Conservation (phyloP, 1,139 yeast species). For the Taiozyma sp. region DNA sequence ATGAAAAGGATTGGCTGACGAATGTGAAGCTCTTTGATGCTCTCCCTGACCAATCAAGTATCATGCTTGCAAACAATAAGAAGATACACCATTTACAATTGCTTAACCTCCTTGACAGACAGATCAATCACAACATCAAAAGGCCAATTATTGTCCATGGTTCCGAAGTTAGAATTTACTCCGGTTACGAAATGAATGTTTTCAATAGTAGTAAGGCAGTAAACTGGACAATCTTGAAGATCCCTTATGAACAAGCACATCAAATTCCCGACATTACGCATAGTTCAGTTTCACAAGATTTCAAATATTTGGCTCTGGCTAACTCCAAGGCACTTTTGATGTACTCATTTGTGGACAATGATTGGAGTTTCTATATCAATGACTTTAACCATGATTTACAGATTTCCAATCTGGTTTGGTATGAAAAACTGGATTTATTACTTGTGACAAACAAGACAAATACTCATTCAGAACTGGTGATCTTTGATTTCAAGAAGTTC, state of each 20-base stretch:
- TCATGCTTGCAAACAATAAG: slow-evolving; percentile 8
- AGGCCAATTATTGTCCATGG: slow-evolving; percentile 15
- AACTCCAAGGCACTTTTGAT: slow-evolving; percentile 30
- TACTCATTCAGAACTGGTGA: slow-evolving; percentile 18
- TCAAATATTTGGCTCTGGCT: slow-evolving; percentile 30
- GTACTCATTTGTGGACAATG: slow-evolving; percentile 24
- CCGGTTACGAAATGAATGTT: slow-evolving; percentile 18
- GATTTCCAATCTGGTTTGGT: slow-evolving; percentile 19
- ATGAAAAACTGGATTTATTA: slow-evolving; percentile 13
- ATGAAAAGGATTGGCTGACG: slow-evolving; percentile 15
- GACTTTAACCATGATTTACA: slow-evolving; percentile 21
- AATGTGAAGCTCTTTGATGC: slow-evolving; percentile 4
- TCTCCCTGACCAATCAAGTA: slow-evolving; percentile 2
- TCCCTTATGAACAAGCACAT: slow-evolving; percentile 19
- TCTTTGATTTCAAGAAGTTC: slow-evolving; percentile 21
- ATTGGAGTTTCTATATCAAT: slow-evolving; percentile 31
- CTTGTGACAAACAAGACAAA: slow-evolving; percentile 16
- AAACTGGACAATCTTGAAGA: slow-evolving; percentile 18
- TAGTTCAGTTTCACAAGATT: slow-evolving; percentile 31
- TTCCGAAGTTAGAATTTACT: slow-evolving; percentile 18
- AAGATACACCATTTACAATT: slow-evolving; percentile 8
- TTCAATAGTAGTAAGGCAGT: slow-evolving; percentile 8
- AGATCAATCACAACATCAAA: slow-evolving; percentile 17
- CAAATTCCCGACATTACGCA: slow-evolving; percentile 22
- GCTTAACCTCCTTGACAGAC: slow-evolving; percentile 4